phyloP scores from a whole-genome alignment of 495 filamentous ascomycete genomes.

The Penicillium soppii region DNA sequence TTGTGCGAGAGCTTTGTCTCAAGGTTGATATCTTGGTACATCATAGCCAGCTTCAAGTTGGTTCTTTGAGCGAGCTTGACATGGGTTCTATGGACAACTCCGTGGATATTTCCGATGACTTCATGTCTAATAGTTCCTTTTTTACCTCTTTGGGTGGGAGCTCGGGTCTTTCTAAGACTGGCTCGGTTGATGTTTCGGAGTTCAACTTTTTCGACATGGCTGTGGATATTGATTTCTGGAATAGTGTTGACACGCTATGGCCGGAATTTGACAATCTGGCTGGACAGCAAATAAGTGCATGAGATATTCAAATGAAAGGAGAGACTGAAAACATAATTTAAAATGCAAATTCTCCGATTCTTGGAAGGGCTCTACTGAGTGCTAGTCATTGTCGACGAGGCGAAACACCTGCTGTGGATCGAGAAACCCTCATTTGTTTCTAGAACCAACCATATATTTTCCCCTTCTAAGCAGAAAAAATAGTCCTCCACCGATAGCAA shows the following conservation, averaged over 20 bases:
- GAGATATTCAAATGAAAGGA: neutral
- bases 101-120: neutral
- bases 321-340: too few relatives aligned
- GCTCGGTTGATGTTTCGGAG: neutral
- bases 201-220: conserved; percentile 14
- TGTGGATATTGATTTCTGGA: conserved; percentile 16
- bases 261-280: conserved; percentile 3
- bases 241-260: conserved; percentile 6
- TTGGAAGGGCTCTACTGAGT: too few relatives aligned
- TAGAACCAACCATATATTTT: too few relatives aligned
- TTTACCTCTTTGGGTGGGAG: neutral
- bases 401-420: too few relatives aligned
- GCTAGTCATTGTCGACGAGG: too few relatives aligned
- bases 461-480: too few relatives aligned
- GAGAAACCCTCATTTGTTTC: too few relatives aligned
- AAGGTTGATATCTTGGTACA: conserved; percentile 28
- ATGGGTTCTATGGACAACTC: neutral
- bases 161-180: neutral
- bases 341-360: too few relatives aligned
- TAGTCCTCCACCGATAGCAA: too few relatives aligned
- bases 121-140: neutral
- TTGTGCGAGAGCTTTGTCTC: conserved; percentile 28
- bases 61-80: neutral
- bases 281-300: neutral
- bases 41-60: neutral